Conservation (phyloP, 805 yeast species). For the Wickerhamiella sergipiensis region DNA sequence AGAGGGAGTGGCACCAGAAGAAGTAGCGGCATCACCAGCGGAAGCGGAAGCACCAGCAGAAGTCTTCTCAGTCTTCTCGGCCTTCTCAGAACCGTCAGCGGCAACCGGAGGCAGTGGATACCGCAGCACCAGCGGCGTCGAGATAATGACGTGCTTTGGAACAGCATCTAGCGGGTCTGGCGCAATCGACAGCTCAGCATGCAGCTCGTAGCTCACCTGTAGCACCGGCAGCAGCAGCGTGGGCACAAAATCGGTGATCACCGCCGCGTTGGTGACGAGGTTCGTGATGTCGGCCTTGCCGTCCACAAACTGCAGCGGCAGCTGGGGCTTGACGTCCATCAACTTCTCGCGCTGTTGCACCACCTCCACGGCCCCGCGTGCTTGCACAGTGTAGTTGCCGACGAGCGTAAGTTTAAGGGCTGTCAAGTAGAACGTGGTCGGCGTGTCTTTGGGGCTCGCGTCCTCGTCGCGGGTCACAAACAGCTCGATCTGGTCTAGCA, state of each 20-base stretch:
- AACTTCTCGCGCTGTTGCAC: background rate
- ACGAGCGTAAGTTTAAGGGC: background rate
- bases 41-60: too few species aligned
- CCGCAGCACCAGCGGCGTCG: background rate
- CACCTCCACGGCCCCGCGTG: background rate
- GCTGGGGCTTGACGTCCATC: background rate
- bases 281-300: background rate
- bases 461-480: background rate
- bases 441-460: background rate
- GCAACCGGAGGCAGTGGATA: background rate
- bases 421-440: background rate
- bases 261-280: background rate
- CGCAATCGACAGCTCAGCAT: slow-evolving; percentile 2
- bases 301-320: background rate
- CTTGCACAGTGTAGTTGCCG: background rate
- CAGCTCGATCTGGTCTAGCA: background rate
- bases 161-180: slow-evolving; percentile 1
- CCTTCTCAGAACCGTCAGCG: background rate
- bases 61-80: background rate
- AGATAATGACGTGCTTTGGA: background rate
- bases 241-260: background rate
- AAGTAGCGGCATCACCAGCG: background rate
- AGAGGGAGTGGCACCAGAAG: background rate
- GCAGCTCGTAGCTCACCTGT: slow-evolving; percentile 1
- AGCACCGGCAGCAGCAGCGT: background rate